Evolutionary conservation across 208 protist species (phyloP), one percentile per base, ranked within the genome.

Genomic region (Balamuthia mandrillaris): DNA sequence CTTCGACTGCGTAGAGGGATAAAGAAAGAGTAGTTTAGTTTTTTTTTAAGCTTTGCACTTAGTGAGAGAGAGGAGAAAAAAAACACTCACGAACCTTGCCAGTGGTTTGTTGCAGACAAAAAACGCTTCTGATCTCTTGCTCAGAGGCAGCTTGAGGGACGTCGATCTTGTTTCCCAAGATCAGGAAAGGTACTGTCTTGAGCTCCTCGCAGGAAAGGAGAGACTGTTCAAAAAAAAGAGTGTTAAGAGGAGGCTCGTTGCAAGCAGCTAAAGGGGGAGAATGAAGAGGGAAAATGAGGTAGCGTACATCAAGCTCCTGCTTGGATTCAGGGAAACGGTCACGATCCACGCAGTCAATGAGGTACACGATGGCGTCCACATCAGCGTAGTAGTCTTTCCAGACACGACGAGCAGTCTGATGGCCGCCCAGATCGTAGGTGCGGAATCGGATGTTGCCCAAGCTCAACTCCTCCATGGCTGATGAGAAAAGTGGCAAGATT

Each of bases 91-190:
- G n/a, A n/a, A 65, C 74, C 12, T 81, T 85, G 21, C 66, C 65
- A 3, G 81, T 78, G 21, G 95, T 95, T 27, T 95, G 86, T 4
- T 60, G 68, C 0, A 99, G 88, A 60, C 98, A 97, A 61, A 99
- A 94, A 18, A 88, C 90, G 1, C 77, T 27, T 60, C 95, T 92
- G 31, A 99, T 93, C 84, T 97, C 95, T 0, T 95, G 94, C 88
- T 99, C 98, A 6, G 93, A 95, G 42, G 95, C 95, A 12, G 98
- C 97, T 41, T 86, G 86, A 7, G 92, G 88, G 33, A 97, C 90
- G 88, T 99, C 99, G 81, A 99, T 99, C 90, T 99, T 99, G 91
- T 99, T 99, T 54, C 99, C 99, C 2, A 99, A 93, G 85, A 99
- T 96, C 0, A 99, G 89, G 88, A 99, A 99, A 7, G 99, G 98